Conservation (phyloP, 2,329 filamentous ascomycete genomes). For the Torrubiella hemipterigena region DNA sequence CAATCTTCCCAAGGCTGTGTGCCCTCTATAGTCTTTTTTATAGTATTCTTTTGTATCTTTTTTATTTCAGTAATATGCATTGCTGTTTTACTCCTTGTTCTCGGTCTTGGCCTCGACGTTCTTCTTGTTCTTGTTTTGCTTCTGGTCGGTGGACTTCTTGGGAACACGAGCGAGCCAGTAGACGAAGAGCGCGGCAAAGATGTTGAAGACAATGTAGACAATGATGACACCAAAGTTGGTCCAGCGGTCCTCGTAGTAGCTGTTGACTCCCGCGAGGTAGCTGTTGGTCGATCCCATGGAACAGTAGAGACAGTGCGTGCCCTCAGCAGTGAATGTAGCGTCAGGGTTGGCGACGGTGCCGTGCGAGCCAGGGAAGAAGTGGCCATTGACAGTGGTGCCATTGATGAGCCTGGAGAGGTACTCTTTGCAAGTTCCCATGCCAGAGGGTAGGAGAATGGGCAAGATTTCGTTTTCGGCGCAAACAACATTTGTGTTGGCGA, state of each 20-base stretch:
- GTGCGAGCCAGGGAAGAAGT: slow-evolving; percentile 34
- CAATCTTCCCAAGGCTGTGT: too few relatives aligned
- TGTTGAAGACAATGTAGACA: slow-evolving; percentile 40
- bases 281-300: slow-evolving; percentile 27
- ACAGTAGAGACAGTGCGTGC: slow-evolving; percentile 38
- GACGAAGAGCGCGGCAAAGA: slow-evolving; percentile 31
- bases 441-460: slow-evolving; percentile 45
- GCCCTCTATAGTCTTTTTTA: too few relatives aligned
- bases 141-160: slow-evolving; percentile 10
- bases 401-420: too few relatives aligned
- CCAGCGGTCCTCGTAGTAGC: slow-evolving; percentile 42
- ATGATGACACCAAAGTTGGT: slow-evolving; percentile 39
- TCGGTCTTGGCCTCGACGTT: neutral
- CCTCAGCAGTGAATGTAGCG: too few relatives aligned
- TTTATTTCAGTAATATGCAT: too few relatives aligned
- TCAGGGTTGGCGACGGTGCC: slow-evolving; percentile 40
- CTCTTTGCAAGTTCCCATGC: slow-evolving; percentile 42
- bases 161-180: slow-evolving; percentile 29
- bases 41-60: too few relatives aligned
- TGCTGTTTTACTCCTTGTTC: too few relatives aligned
- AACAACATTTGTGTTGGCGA: slow-evolving; percentile 52
- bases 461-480: slow-evolving; percentile 63
- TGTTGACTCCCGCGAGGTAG: slow-evolving; percentile 28
- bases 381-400: too few relatives aligned
- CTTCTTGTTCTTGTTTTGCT: slow-evolving; percentile 2